phyloP scores from a whole-genome alignment of 1,139 yeast species.

The Pichia kudriavzevii region DNA sequence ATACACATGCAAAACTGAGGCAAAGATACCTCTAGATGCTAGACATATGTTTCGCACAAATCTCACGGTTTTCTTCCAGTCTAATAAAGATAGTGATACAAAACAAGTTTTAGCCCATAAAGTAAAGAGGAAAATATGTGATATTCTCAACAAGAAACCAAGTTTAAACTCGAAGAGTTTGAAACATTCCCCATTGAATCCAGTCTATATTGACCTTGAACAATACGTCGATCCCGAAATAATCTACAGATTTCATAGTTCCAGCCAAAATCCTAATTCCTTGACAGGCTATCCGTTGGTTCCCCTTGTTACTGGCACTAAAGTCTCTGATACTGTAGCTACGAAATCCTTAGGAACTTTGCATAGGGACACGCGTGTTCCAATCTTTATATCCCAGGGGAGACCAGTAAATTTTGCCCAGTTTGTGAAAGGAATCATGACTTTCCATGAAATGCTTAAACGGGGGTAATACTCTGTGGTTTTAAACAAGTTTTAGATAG shows the following conservation, averaged over 20 bases:
- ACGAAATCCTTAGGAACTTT: too few species aligned
- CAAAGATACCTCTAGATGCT: neutral
- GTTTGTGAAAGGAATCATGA: slow-evolving; percentile 3
- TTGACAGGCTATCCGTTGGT: slow-evolving; percentile 12
- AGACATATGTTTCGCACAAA: slow-evolving; percentile 6
- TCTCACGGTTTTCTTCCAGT: slow-evolving; percentile 9
- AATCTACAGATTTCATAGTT: slow-evolving; percentile 5
- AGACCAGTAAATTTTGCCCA: slow-evolving; percentile 7
- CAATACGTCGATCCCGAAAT: slow-evolving; percentile 8
- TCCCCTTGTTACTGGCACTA: neutral
- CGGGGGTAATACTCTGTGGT: too few species aligned
- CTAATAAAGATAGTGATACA: slow-evolving; percentile 5
- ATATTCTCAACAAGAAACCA: neutral
- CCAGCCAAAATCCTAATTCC: slow-evolving; percentile 7
- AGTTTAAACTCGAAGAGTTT: neutral
- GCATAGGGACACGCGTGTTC: too few species aligned
- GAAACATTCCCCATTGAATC: slow-evolving; percentile 7
- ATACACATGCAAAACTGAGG: neutral
- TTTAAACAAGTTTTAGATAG: too few species aligned
- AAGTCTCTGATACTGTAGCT: too few species aligned
- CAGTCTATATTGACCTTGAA: slow-evolving; percentile 1
- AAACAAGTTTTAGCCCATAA: slow-evolving; percentile 2
- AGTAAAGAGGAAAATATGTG: slow-evolving; percentile 1
- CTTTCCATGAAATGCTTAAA: too few species aligned
- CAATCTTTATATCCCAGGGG: slow-evolving; percentile 1